Conservation (phyloP, 2,329 filamentous ascomycete genomes). For the Botrytis porri region DNA sequence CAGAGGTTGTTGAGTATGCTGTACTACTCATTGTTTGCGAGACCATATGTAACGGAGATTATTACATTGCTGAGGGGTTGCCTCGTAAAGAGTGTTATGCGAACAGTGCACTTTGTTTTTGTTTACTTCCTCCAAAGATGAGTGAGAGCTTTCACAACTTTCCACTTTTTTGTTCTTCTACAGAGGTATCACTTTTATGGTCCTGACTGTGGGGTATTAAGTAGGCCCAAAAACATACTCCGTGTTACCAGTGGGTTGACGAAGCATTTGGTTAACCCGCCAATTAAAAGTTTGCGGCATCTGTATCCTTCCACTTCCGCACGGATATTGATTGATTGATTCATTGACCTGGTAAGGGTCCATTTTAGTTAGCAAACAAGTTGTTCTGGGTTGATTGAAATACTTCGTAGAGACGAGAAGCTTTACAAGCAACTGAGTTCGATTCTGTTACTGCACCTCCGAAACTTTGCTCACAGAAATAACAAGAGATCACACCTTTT, state of each 20-base stretch:
- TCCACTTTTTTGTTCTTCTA: conserved; percentile 12
- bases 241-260: background rate
- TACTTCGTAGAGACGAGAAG: conserved; percentile 2
- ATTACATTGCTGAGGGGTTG: background rate
- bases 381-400: background rate
- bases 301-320: conserved; percentile 16
- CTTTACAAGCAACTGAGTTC: background rate
- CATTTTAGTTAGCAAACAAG: conserved; percentile 9
- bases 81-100: background rate
- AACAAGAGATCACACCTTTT: background rate
- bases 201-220: conserved; percentile 3
- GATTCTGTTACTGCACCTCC: background rate
- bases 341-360: background rate
- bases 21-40: background rate
- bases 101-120: conserved; percentile 15
- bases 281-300: conserved; percentile 14
- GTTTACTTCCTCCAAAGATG: conserved; percentile 1
- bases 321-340: conserved; percentile 3
- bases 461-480: background rate
- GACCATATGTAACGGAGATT: background rate
- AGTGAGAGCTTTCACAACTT: background rate
- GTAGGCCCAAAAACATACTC: background rate
- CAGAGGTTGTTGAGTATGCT: background rate
- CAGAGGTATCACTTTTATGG: background rate
- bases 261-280: conserved; percentile 5